Conservation (phyloP, 2,329 filamentous ascomycete species). For the Aphanocladium album region DNA sequence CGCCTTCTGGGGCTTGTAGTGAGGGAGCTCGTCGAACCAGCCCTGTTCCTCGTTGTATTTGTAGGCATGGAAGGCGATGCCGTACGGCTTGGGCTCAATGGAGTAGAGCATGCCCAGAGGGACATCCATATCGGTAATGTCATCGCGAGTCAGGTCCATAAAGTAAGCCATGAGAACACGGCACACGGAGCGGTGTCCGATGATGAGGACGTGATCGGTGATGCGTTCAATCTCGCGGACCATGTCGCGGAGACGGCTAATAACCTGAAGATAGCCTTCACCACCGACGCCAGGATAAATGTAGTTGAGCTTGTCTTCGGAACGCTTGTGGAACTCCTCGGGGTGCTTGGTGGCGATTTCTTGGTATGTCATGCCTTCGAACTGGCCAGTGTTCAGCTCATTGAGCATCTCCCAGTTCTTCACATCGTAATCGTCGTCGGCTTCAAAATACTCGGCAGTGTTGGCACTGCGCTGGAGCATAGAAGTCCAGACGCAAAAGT, state of each 20-base stretch:
- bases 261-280: constrained; percentile 94
- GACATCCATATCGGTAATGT: constrained; percentile 91
- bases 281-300: constrained; percentile 94
- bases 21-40: constrained; percentile 81
- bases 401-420: constrained; percentile 99
- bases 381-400: constrained; percentile 86
- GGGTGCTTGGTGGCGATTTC: constrained; percentile 77
- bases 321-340: constrained; percentile 75
- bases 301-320: constrained; percentile 86
- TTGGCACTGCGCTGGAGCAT: constrained; percentile 90
- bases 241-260: constrained; percentile 89
- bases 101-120: constrained; percentile 91
- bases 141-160: constrained; percentile 81
- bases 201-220: constrained; percentile 88
- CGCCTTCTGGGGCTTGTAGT: constrained; percentile 67
- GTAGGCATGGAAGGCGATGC: constrained; percentile 95
- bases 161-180: constrained; percentile 95
- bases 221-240: constrained; percentile 97
- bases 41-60: constrained; percentile 72
- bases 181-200: constrained; percentile 88
- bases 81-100: constrained; percentile 95
- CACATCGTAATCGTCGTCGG: constrained; percentile 88
- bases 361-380: constrained; percentile 92
- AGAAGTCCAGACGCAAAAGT: constrained; percentile 97
- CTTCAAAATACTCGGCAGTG: constrained; percentile 82